Evolutionary conservation across 768 basidiomycete genomes (phyloP).

Genomic region (Leccinellum albellum): DNA sequence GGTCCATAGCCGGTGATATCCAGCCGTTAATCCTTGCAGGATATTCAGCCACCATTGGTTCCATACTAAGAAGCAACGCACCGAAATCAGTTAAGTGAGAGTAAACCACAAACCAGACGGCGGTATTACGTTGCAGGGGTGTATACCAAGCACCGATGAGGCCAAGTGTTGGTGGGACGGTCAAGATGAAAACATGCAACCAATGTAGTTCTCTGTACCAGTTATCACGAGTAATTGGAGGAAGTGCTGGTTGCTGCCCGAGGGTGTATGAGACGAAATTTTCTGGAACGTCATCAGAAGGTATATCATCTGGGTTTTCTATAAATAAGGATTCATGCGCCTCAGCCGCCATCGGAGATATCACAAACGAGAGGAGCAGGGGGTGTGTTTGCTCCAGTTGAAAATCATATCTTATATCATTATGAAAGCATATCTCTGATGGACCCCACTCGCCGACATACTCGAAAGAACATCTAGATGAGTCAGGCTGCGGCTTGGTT

Average conservation of each 20-base stretch:
- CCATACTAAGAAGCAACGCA: constrained; percentile 28
- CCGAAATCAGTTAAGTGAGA: constrained; percentile 75
- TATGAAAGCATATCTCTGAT: neutral
- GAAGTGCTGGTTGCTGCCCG: constrained; percentile 3
- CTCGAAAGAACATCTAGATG: neutral
- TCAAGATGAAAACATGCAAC: constrained; percentile 5
- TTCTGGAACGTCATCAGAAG: neutral
- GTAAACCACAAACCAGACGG: constrained; percentile 25
- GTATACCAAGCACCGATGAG: neutral
- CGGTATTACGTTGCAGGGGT: neutral
- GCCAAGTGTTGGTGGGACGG: constrained; percentile 6
- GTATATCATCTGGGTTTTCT: constrained; percentile 6
- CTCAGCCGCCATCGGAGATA: neutral
- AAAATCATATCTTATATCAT: neutral
- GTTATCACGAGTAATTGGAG: constrained; percentile 10
- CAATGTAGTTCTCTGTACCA: constrained; percentile 9
- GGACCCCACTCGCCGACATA: neutral
- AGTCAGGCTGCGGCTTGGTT: neutral
- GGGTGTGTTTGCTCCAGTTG: neutral
- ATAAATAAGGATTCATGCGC: neutral
- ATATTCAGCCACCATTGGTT: neutral
- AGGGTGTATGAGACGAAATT: constrained; percentile 12
- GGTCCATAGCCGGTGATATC: constrained; percentile 94
- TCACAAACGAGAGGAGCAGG: neutral
- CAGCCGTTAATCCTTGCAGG: constrained; percentile 68